Evolutionary conservation across 2,329 filamentous ascomycete species (phyloP).

Genomic region (Apiospora arundinis): DNA sequence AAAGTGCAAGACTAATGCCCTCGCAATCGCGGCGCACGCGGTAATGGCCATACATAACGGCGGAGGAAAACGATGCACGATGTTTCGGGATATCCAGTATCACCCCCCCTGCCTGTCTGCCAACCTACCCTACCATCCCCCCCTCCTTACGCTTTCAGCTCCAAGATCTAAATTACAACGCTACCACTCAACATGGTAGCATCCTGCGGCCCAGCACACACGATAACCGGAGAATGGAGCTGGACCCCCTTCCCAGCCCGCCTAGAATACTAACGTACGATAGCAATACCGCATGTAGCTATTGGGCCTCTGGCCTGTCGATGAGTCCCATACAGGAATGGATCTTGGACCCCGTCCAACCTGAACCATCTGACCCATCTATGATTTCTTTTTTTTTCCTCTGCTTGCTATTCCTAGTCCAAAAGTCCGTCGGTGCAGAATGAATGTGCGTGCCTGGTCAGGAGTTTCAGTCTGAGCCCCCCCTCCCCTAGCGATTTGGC

Average conservation of each 20-base stretch:
- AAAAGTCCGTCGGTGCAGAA: background rate
- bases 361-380: background rate
- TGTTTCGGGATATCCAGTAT: background rate
- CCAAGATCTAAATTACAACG: background rate
- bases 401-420: background rate
- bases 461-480: slow-evolving; percentile 9
- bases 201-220: background rate
- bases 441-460: slow-evolving; percentile 5
- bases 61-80: background rate
- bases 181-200: background rate
- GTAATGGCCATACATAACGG: background rate
- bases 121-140: background rate
- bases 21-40: background rate
- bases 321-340: background rate
- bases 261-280: background rate
- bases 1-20: background rate
- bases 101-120: too few relatives aligned
- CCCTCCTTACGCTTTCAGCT: background rate
- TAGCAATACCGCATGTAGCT: background rate
- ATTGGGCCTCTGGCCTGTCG: background rate
- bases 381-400: background rate
- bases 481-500: background rate
- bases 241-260: background rate
- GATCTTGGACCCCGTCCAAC: slow-evolving; percentile 11
- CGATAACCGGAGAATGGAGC: background rate